These are phyloP conservation scores for Ophiocordyceps camponoti-saundersi DNA, from an alignment of 2,329 filamentous ascomycete species.

Conservation along the genomic window DNA sequence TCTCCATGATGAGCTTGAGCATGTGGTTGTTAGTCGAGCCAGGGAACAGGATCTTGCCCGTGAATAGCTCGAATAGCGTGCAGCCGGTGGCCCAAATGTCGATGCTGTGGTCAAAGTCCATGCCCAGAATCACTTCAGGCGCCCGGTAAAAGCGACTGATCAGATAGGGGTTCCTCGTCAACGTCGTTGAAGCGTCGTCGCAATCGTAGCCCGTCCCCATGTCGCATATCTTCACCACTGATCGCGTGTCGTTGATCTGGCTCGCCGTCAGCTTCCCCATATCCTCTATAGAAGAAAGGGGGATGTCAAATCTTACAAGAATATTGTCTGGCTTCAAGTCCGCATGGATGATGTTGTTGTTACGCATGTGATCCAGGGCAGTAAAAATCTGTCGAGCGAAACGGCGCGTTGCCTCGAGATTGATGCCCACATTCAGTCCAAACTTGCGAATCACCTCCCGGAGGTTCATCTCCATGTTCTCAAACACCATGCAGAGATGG, in stretches of 20 bases:
- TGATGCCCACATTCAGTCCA: slow-evolving; percentile 85
- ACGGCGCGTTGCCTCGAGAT: slow-evolving; percentile 67
- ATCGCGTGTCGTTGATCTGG: slow-evolving; percentile 63
- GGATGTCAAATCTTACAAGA: slow-evolving; percentile 33
- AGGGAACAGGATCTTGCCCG: slow-evolving; percentile 91
- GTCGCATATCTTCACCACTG: slow-evolving; percentile 85
- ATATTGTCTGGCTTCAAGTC: slow-evolving; percentile 98
- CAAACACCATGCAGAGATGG: slow-evolving; percentile 92
- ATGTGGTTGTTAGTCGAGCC: slow-evolving; percentile 97
- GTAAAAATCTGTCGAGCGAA: slow-evolving; percentile 94
- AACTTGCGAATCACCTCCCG: slow-evolving; percentile 92
- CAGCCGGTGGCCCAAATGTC: slow-evolving; percentile 98
- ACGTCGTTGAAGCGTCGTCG: slow-evolving; percentile 53
- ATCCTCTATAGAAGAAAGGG: background rate
- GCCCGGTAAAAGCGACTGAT: slow-evolving; percentile 96
- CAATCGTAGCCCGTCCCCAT: slow-evolving; percentile 88
- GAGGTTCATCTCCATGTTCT: slow-evolving; percentile 84
- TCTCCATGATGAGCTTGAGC: slow-evolving; percentile 91
- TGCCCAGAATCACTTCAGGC: slow-evolving; percentile 93
- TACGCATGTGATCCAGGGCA: slow-evolving; percentile 71
- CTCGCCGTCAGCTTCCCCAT: background rate
- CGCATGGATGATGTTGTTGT: slow-evolving; percentile 85
- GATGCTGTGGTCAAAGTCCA: slow-evolving; percentile 84
- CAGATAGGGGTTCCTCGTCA: slow-evolving; percentile 81
- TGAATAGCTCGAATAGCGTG: slow-evolving; percentile 92